Base-by-base conservation (phyloP, 805 yeast genomes). In the Metschnikowia lachancei region DNA sequence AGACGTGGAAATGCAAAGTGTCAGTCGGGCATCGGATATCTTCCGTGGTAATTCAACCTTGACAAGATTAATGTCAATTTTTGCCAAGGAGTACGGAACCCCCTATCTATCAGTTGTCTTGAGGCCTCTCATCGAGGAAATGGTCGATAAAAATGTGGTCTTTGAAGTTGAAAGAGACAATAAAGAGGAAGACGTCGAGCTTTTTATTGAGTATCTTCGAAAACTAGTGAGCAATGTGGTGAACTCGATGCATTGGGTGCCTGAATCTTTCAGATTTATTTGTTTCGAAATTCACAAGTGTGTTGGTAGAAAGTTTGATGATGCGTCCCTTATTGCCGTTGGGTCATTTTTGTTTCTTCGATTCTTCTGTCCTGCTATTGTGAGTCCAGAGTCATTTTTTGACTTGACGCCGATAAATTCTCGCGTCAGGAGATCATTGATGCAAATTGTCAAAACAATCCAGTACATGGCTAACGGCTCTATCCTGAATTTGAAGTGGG, bases 381-480 rank as follows among this genome's bases (percentile, higher is more conserved):
- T 91, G 12, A 82, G 89, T 29, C 97, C 97, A 0, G 95, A 87
- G 47, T 74, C 83, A 6, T 74, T 64, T 46, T 67, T 72, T 40
- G 66, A 61, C 36, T 56, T 68, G 24, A 53, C 61, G 2, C 53
- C 59, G 5, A 53, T 56, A 10, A 57, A 60, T 43, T 61, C 64
- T 3, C 68, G 63, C 38, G 75, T 60, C 57, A 78, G 89, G 51
- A 75, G 96, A 52, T 78, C 88, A 0, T 75, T 87, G 41, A 81
- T 91, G 50, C 82, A 87, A 45, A 63, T 91, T 29, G 96, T 96
- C 2, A 87, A 89, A 57, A 83, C 86, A 16, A 67, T 92, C 17
- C 98, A 92, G 65, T 80, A 85, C 54, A 79, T 91, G 69, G 96
- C 95, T 1, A 92, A 91, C 62, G 91, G 89, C 24, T 76, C 95